Base-by-base conservation (phyloP, 345 rosid genomes). In the Hibiscus syriacus region DNA sequence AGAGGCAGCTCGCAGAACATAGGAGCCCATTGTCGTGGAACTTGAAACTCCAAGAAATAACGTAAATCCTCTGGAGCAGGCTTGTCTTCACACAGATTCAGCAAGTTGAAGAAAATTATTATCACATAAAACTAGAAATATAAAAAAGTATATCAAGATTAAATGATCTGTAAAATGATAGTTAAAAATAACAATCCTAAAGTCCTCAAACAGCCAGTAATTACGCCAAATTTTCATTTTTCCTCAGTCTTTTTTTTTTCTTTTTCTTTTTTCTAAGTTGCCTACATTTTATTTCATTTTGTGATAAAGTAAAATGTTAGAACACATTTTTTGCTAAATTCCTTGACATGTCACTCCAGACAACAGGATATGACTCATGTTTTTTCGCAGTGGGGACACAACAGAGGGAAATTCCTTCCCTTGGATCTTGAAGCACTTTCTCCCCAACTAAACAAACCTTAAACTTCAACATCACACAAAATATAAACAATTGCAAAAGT, bases 21-120 rank as follows among this genome's bases (percentile, higher is more conserved):
- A 25, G 92, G 92, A 27, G 89, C 85, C 92, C 92, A 87, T 68
- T 87, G 92, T 72, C 79, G 78, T 27, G 92, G 92, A 73, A 87
- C 92, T 80, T 87, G 92, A 64, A 85, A 87, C 78, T 87, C 92
- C 83, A 87, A 71, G 77, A 87, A 87, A 71, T 75, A 85, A 38
- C 75, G 79, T 55, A 87, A 77, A 76, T 87, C 89, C 29, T 73
- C 84, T 2, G 82, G 70, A 66, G 63, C 58, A 59, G 92, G 92
- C 72, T 87, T 87, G 74, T 87, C 92, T 87, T 78, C 34, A 70
- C 43, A 69, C n/a, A 69, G 39, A 68, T 8, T 4, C 14, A 65
- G 63, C n/a, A 16, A 59, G 66, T 27, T 12, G 64, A 43, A 54
- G 32, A 72, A n/a, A 1, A 6, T 1, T 22, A 14, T 10, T 50